Percentiles rank a stretch among this genome's conserved stretches.
These are phyloP conservation scores for Purpureocillium takamizusanense DNA, from an alignment of 2,329 filamentous ascomycete species.

Conservation along the genomic window DNA sequence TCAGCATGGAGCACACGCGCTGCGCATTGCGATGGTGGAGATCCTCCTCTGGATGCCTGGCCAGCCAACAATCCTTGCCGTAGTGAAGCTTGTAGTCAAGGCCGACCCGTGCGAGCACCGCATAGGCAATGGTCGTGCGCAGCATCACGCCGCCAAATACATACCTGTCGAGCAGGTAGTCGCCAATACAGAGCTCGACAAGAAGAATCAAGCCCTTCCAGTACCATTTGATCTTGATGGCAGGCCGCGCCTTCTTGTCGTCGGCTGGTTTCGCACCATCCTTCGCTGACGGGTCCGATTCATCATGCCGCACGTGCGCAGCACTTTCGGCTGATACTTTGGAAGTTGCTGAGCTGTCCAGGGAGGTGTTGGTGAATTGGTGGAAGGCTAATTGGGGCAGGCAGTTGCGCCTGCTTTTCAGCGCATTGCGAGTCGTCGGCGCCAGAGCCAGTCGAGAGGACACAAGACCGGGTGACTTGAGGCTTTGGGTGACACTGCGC, in stretches of 20 bases:
- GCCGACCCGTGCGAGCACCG: slow-evolving; percentile 30
- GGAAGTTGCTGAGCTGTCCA: no score
- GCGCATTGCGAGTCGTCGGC: no score
- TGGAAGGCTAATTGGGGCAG: no score
- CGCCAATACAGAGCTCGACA: neutral
- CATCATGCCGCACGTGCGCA: no score
- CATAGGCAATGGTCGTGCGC: slow-evolving; percentile 5
- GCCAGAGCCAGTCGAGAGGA: no score
- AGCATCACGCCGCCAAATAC: slow-evolving; percentile 10
- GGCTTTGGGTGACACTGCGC: no score
- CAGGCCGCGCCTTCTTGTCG: neutral
- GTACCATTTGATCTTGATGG: neutral
- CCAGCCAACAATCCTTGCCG: slow-evolving; percentile 32
- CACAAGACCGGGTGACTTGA: no score
- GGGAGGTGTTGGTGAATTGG: no score
- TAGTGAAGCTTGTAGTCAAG: slow-evolving; percentile 66
- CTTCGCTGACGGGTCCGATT: neutral
- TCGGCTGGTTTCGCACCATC: neutral
- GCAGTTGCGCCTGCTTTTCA: no score
- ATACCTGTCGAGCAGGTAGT: slow-evolving; percentile 1
- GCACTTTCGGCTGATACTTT: no score
- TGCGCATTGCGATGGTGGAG: slow-evolving; percentile 54
- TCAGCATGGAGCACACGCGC: slow-evolving; percentile 52
- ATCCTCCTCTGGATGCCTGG: slow-evolving; percentile 18
- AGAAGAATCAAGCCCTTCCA: neutral